Evolutionary conservation across 2,329 filamentous ascomycete species (phyloP), one percentile per base, ranked within the genome.

Genomic region (Phialemonium atrogriseum): DNA sequence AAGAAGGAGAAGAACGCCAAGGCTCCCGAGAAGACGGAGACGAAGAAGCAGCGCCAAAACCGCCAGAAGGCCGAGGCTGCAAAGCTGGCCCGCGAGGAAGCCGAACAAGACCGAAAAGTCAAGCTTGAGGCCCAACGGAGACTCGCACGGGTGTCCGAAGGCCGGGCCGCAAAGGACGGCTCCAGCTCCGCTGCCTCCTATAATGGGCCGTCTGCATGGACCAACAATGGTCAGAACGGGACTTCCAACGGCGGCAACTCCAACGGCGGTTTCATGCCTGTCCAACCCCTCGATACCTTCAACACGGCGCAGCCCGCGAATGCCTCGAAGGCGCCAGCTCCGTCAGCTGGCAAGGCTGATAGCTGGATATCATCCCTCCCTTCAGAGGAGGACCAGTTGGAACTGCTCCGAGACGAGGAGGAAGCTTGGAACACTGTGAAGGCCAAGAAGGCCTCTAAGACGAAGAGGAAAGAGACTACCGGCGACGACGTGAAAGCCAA

Each of bases 21-120:
- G 47, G 60, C 33, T 14, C 67, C 73, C 42, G 77, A 84, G 55
- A 70, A 73, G 29, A 73, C 71, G 12, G 84, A 94, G 67, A 83
- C 81, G 13, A 95, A 95, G 80, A 95, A 95, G 69, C 85, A 94
- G 65, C 80, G 87, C 38, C 88, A 95, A 66, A 91, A 94, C 64
- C 76, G 80, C 45, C 77, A 82, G 65, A 95, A 94, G 76, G 78
- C 74, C 22, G 87, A 94, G 60, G 80, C 77, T 36, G 77, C 78
- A 49, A 91, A 85, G 68, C 66, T 69, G 18, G 69, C 74, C 35
- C 77, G 83, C 18, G 80, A 88, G 51, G 81, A 84, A 46, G 76
- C 81, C 1, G 88, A 95, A 62, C 74, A 78, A 51, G 70, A 84
- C 49, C 80, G 88, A 50, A 84, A 85, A 62, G 64, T 65, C 22